Evolutionary conservation across 805 yeast species (phyloP), one percentile per base, ranked within the genome.

Genomic region (Saccharomycopsis schoenii): DNA sequence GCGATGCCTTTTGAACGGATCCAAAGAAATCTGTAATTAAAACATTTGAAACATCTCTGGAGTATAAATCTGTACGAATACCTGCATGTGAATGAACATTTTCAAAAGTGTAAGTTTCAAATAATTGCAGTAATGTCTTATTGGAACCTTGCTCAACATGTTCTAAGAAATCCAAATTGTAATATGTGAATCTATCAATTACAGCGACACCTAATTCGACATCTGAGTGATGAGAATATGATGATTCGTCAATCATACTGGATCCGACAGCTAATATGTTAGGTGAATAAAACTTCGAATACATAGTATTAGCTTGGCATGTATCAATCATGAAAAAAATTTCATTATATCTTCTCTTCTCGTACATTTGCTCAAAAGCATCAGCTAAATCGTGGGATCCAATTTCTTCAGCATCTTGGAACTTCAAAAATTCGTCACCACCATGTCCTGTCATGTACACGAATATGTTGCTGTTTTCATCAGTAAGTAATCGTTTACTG

Each of bases 291-390:
- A 93, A 84, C 69, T 87, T 83, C 61, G 96, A 86, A 74, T 88
- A 94, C 99, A 94, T 93, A 15, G 99, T 90, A 73, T 93, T 94
- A 29, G 99, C 99, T 76, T 94, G 99, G 70, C 99, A 94, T 0
- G 99, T 94, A 72, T 94, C 99, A 65, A 94, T 88, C 98, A 94
- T 94, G 74, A 94, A 94, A 70, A 94, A 84, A 40, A 94, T 88
- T 76, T 94, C 98, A 67, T 92, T 91, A 76, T 94, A 94, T 60
- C 99, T 80, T 67, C 88, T 88, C 81, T 92, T 92, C 71, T 93
- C 97, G 75, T 89, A 83, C 99, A 94, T 94, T 71, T 94, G 97
- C 58, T 83, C 96, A 74, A 94, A 89, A 1, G 98, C 98, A 74
- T 94, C 97, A 1, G 99, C 98, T 64, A 94, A 81, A 73, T 94